Conservation (phyloP, 345 rosid genomes). For the Aurinia saxatilis region DNA sequence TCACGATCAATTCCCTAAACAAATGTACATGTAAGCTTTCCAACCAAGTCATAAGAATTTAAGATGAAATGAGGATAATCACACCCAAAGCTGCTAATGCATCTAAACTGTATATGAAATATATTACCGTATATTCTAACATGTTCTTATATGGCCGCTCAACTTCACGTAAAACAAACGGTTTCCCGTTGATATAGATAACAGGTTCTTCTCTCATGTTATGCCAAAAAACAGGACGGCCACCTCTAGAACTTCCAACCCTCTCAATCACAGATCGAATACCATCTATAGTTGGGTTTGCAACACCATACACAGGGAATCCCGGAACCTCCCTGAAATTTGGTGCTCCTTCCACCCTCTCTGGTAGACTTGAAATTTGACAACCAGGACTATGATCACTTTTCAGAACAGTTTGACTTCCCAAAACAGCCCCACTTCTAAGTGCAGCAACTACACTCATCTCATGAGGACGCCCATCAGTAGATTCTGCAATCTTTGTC, state of each 20-base stretch:
- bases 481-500: slow-evolving; percentile 66
- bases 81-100: not conserved
- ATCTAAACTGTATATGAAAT: not conserved
- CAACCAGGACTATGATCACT: slow-evolving; percentile 99
- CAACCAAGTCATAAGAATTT: not conserved
- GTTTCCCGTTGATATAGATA: slow-evolving; percentile 90
- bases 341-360: slow-evolving; percentile 97
- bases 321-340: slow-evolving; percentile 96
- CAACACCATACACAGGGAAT: slow-evolving; percentile 97
- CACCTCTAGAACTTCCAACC: slow-evolving; percentile 74
- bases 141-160: slow-evolving; percentile 95
- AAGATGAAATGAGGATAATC: not conserved
- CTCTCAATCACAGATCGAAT: slow-evolving; percentile 77
- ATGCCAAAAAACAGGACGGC: slow-evolving; percentile 87
- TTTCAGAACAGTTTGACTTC: slow-evolving; percentile 95
- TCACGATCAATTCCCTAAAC: slow-evolving; percentile 87
- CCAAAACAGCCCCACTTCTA: slow-evolving; percentile 93
- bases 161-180: slow-evolving; percentile 96
- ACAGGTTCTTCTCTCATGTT: slow-evolving; percentile 99
- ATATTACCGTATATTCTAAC: slow-evolving; percentile 85
- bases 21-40: slow-evolving; percentile 6
- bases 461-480: slow-evolving; percentile 85
- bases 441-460: slow-evolving; percentile 83
- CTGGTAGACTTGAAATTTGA: slow-evolving; percentile 68
- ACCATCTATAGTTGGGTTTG: slow-evolving; percentile 95